phyloP scores from a whole-genome alignment of 805 yeast genomes.

The Myxozyma nipponensis region DNA sequence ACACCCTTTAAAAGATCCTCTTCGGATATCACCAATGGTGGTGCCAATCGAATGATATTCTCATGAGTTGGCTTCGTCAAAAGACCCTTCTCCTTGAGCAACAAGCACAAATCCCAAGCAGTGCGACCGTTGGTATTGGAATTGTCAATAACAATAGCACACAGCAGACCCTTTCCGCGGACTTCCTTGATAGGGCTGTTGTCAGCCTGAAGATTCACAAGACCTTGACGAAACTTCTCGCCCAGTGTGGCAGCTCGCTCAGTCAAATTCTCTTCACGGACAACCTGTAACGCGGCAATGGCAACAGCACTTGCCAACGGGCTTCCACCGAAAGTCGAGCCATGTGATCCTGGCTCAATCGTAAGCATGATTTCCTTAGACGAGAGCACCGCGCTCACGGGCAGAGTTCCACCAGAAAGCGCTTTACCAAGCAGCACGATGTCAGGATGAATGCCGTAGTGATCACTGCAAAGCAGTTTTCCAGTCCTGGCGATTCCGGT shows the following conservation, averaged over 20 bases:
- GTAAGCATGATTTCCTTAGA: slow-evolving; percentile 86
- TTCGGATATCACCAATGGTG: slow-evolving; percentile 86
- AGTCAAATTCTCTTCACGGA: slow-evolving; percentile 78
- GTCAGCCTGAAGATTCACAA: slow-evolving; percentile 42
- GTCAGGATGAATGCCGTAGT: slow-evolving; percentile 81
- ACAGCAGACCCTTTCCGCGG: slow-evolving; percentile 79
- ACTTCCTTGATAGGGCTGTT: slow-evolving; percentile 49
- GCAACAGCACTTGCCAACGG: slow-evolving; percentile 92
- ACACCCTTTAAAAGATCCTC: slow-evolving; percentile 83
- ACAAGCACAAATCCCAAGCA: slow-evolving; percentile 93
- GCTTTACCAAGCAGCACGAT: slow-evolving; percentile 89
- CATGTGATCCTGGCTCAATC: slow-evolving; percentile 93
- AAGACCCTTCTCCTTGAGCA: slow-evolving; percentile 84
- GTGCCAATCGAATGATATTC: slow-evolving; percentile 91
- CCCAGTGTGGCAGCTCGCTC: slow-evolving; percentile 76
- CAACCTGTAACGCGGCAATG: slow-evolving; percentile 87
- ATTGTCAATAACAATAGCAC: slow-evolving; percentile 88
- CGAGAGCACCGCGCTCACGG: slow-evolving; percentile 87
- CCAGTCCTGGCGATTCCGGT: slow-evolving; percentile 98
- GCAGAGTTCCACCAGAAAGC: slow-evolving; percentile 88
- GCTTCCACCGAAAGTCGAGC: slow-evolving; percentile 97
- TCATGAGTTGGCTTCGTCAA: slow-evolving; percentile 93
- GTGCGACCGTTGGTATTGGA: slow-evolving; percentile 78
- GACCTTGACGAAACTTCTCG: slow-evolving; percentile 53
- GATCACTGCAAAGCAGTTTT: slow-evolving; percentile 86